phyloP scores from a whole-genome alignment of 1,139 yeast species.

The Blastobotrys elegans region DNA sequence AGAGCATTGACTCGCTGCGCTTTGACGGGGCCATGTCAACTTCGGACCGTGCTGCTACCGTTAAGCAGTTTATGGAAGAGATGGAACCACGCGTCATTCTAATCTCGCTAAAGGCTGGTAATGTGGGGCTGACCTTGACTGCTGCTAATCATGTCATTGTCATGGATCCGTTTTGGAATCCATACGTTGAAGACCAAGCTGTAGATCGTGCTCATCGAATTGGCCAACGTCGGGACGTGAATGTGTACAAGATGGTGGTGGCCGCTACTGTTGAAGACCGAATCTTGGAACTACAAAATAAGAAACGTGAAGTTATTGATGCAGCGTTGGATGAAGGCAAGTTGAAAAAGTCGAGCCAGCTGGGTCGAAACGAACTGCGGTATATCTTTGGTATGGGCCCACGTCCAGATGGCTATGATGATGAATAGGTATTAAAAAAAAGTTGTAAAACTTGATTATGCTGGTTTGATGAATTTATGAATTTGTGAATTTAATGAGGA shows the following conservation, averaged over 20 bases:
- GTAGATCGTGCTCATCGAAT: slow-evolving; percentile 93
- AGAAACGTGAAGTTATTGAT: slow-evolving; percentile 70
- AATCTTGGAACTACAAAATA: slow-evolving; percentile 67
- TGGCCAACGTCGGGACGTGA: slow-evolving; percentile 75
- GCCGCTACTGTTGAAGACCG: slow-evolving; percentile 77
- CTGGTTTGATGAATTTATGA: too few species aligned
- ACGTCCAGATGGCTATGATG: background rate
- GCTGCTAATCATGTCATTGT: slow-evolving; percentile 89
- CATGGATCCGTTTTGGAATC: slow-evolving; percentile 96
- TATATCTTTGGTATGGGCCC: slow-evolving; percentile 39
- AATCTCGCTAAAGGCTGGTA: slow-evolving; percentile 83
- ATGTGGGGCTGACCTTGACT: slow-evolving; percentile 85
- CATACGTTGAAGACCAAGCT: slow-evolving; percentile 93
- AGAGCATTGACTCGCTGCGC: slow-evolving; percentile 49
- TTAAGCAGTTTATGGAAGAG: slow-evolving; percentile 59
- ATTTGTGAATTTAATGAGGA: too few species aligned
- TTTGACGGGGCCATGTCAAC: slow-evolving; percentile 83
- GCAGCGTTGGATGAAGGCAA: slow-evolving; percentile 78
- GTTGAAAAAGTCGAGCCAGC: slow-evolving; percentile 55
- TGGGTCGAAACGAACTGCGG: slow-evolving; percentile 69
- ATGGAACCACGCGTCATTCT: slow-evolving; percentile 51
- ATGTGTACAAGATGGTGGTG: slow-evolving; percentile 65
- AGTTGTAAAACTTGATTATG: too few species aligned
- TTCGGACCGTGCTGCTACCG: slow-evolving; percentile 55
- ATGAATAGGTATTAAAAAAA: too few species aligned